Conservation (phyloP, 2,329 filamentous ascomycete species). For the Trichoderma lentiforme region DNA sequence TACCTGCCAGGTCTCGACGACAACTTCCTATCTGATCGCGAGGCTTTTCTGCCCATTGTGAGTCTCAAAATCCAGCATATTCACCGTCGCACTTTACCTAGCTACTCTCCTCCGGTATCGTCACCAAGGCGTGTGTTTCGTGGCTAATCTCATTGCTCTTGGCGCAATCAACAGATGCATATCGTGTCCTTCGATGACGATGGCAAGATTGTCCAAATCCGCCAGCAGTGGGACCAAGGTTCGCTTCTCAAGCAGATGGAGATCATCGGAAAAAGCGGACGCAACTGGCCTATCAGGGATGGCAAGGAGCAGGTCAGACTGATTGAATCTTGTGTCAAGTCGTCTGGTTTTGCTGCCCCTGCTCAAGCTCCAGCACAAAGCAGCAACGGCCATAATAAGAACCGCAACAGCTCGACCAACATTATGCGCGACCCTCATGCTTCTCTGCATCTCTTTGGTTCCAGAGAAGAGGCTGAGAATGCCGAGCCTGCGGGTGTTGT, state of each 20-base stretch:
- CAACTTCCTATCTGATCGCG: slow-evolving; percentile 85
- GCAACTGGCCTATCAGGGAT: slow-evolving; percentile 93
- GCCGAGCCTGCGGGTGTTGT: slow-evolving; percentile 47
- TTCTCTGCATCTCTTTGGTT: slow-evolving; percentile 70
- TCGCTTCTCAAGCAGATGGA: slow-evolving; percentile 90
- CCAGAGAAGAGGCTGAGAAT: slow-evolving; percentile 60
- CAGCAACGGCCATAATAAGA: slow-evolving; percentile 29
- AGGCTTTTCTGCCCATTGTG: slow-evolving; percentile 78
- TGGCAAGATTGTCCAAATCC: slow-evolving; percentile 80
- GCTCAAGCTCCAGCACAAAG: slow-evolving; percentile 35
- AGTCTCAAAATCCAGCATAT: slow-evolving; percentile 35
- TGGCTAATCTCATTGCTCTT: slow-evolving; percentile 18
- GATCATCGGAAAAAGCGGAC: slow-evolving; percentile 83
- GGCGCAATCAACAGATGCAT: slow-evolving; percentile 59
- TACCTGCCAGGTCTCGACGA: slow-evolving; percentile 89
- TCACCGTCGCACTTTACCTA: not conserved
- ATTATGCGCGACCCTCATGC: slow-evolving; percentile 63
- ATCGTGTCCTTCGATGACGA: slow-evolving; percentile 78
- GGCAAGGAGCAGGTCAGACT: slow-evolving; percentile 78
- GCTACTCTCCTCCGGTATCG: not conserved
- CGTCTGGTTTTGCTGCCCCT: slow-evolving; percentile 37
- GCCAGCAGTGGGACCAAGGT: slow-evolving; percentile 92
- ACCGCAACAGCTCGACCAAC: slow-evolving; percentile 53
- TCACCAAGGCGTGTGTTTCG: not conserved
- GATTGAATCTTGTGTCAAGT: slow-evolving; percentile 61